Evolutionary conservation across 2,329 filamentous ascomycete genomes (phyloP), one percentile per base, ranked within the genome.

Genomic region (Cladosporium austrohemisphaericum): DNA sequence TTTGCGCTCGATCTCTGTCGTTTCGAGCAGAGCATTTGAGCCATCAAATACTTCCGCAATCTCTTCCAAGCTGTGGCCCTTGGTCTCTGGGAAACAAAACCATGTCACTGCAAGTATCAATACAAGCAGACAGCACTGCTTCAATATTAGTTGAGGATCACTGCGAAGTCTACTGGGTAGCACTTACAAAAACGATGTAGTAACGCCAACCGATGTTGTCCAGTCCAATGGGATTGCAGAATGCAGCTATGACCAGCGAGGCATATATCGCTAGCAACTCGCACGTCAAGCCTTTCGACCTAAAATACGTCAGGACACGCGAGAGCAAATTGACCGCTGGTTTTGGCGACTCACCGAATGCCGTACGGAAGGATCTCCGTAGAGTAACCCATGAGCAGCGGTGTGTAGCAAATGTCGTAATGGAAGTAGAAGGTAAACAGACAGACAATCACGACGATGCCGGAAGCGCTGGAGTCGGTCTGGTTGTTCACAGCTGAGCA

Each of bases 371-470:
- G 50, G 14, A 54, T 37, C 35, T 54, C 52, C 8, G 43, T 40
- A 25, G 35, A 45, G 36, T 54, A 52, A 14, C 44, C 31, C 40
- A 54, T 38, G 19, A 46, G 13, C 6, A 67, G 59, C 1, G 57
- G 57, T 2, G 59, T 57, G 26, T 53, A 59, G 7, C 32, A 32
- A 41, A 84, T 72, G 57, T 83, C 83, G 60, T 84, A 84, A 52
- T 68, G 71, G 4, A 79, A 77, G 8, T 71, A 73, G 61, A 81
- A 83, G 3, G 72, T 68, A 54, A 81, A 84, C 55, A 79, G 80
- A 64, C 80, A 83, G 62, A 83, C 75, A 20, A 83, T 58, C 28
- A 71, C 63, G 8, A 68, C 59, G 8, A 64, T 58, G 2, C 68
- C 67, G 2, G 70, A 67, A 5, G 68, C 64, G 13, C 59, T 55